Evolutionary conservation across 148 eudicot species (phyloP), one percentile per base, ranked within the genome.

Genomic region (Fagopyrum esculentum): DNA sequence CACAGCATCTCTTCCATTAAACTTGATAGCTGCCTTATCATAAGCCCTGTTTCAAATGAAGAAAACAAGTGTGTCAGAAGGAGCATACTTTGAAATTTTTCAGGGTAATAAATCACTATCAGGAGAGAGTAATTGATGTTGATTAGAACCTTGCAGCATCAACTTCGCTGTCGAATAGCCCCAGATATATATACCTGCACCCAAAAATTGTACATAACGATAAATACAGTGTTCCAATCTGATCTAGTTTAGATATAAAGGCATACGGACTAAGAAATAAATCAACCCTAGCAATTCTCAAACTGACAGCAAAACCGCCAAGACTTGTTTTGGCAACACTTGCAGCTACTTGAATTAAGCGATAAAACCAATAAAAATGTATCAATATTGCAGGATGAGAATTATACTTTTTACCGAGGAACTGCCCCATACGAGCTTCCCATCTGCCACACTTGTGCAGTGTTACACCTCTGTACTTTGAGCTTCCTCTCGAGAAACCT

Each of bases 371-470:
- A 35, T 35, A 35, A 35, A 35, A 1, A 35, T 35, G 40, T 35
- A 35, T 35, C 40, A 6, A 61, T 63, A 63, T 35, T 15, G 50
- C 55, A 60, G 16, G 56, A 59, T 11, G 40, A 26, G 68, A 47
- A 11, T 15, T 48, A 82, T 79, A 88, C 96, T 93, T 90, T 77
- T 93, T 93, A 52, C 96, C 98, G 29, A 86, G 88, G 47, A 89
- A 84, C 71, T 90, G 98, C n/a, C 93, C 98, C 91, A 89, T 93
- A 44, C 91, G 85, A 81, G 98, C 91, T 64, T 93, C 98, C 98
- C 98, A 93, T 12, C 88, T 85, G 75, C 96, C 98, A 81, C 91
- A 89, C 79, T 92, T 93, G 80, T 89, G 98, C 73, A 89, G 86
- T 4, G 91, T 89, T 8, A 89, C 93, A 2, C 98, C 98, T 82